Evolutionary conservation across 352 stramenopile genomes (phyloP), one percentile per base, ranked within the genome.

Genomic region (Plasmopara muralis): DNA sequence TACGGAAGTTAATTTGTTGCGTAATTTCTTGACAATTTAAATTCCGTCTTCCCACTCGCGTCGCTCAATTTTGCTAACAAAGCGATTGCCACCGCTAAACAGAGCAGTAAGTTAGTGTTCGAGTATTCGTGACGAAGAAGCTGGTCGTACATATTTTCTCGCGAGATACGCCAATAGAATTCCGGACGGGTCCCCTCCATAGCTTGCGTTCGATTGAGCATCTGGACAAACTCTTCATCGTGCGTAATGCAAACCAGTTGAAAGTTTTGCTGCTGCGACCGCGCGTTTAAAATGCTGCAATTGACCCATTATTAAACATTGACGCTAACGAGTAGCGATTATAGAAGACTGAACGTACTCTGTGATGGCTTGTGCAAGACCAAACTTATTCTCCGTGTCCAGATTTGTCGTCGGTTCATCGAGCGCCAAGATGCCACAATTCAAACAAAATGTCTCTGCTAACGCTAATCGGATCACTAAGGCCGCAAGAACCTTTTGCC

Each of bases 171-270:
- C 79, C 79, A 94, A 61, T 92, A 94, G 50, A 79, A 91, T 49
- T 94, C 83, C 0, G 83, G 83, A 5, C 81, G 73, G 2, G 69
- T 76, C 18, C 80, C 80, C 12, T 85, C 78, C 65, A 93, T 76
- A 6, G 77, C 62, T 53, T 92, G 82, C 9, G 84, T 86, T 18
- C 80, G 74, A 29, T 77, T 89, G 6, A 95, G 72, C 79, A 93
- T 94, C 57, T 93, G 80, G 38, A 95, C 83, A 53, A 93, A 95
- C 31, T 92, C 93, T 70, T 99, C 96, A 66, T 99, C 97, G 76
- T 99, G 97, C 2, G 97, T 99, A 71, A 99, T 99, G 43, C 97
- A 90, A 29, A 99, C 85, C 39, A 99, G 83, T 73, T 99, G 97
- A 64, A 99, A 99, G 69, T 99, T 99, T 49, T 91, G 82, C 71